Evolutionary conservation across 2,329 filamentous ascomycete genomes (phyloP).

Genomic region (Pseudogymnoascus sp.): DNA sequence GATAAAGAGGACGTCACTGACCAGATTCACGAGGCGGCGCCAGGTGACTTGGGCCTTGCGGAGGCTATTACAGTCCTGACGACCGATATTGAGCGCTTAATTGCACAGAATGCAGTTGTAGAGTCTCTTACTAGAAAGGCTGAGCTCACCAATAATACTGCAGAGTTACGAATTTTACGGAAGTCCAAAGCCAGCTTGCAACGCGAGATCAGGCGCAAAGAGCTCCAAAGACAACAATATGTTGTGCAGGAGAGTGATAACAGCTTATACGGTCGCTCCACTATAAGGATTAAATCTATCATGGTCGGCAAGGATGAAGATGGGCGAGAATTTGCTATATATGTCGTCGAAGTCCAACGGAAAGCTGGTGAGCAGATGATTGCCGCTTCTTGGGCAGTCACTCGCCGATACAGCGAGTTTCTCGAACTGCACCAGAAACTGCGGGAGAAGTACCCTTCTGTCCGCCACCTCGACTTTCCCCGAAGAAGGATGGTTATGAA

Average conservation of each 20-base stretch:
- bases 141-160: slow-evolving; percentile 92
- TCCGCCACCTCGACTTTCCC: slow-evolving; percentile 85
- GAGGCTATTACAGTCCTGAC: slow-evolving; percentile 88
- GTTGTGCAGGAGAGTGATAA: slow-evolving; percentile 97
- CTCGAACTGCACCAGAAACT: slow-evolving; percentile 89
- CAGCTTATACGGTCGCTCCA: slow-evolving; percentile 86
- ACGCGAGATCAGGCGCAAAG: slow-evolving; percentile 85
- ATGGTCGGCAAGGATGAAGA: slow-evolving; percentile 89
- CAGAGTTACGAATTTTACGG: slow-evolving; percentile 80
- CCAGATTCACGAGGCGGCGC: slow-evolving; percentile 86
- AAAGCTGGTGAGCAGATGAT: slow-evolving; percentile 93
- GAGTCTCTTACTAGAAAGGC: slow-evolving; percentile 89
- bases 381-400: slow-evolving; percentile 87
- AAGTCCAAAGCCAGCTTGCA: slow-evolving; percentile 93
- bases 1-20: slow-evolving; percentile 57
- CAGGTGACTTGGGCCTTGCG: slow-evolving; percentile 83
- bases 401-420: slow-evolving; percentile 93
- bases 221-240: slow-evolving; percentile 93
- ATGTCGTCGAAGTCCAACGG: slow-evolving; percentile 83
- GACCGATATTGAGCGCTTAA: slow-evolving; percentile 80
- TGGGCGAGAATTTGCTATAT: slow-evolving; percentile 86
- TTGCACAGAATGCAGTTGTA: slow-evolving; percentile 80
- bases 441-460: slow-evolving; percentile 74
- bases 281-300: slow-evolving; percentile 81
- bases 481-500: slow-evolving; percentile 91